Conservation (phyloP, 1,139 yeast genomes). For the Nakaseomyces sp. region DNA sequence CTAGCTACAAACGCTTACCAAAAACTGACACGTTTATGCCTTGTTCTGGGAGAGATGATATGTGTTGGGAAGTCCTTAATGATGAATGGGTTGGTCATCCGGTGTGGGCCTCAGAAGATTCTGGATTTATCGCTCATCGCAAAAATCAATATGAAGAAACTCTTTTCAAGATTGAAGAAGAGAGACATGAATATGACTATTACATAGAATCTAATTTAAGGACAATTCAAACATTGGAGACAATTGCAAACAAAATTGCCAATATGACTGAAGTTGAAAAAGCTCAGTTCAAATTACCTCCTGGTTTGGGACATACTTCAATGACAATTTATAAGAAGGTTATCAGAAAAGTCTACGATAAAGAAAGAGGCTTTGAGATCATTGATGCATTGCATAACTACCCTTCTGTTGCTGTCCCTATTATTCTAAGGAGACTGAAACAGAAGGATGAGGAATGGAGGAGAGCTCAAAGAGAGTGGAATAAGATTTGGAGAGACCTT, state of each 20-base stretch:
- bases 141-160: constrained; percentile 97
- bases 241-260: constrained; percentile 88
- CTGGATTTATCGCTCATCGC: constrained; percentile 95
- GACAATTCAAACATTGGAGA: constrained; percentile 90
- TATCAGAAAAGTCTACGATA: constrained; percentile 83
- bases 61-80: constrained; percentile 98
- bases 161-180: constrained; percentile 90
- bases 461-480: constrained; percentile 97
- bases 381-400: constrained; percentile 91
- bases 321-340: constrained; percentile 88
- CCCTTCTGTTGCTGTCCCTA: constrained; percentile 92
- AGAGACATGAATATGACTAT: constrained; percentile 92
- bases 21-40: constrained; percentile 95
- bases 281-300: constrained; percentile 75
- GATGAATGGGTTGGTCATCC: constrained; percentile 99
- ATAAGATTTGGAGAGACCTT: constrained; percentile 97
- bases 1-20: constrained; percentile 87
- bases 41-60: constrained; percentile 95
- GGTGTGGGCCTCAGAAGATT: constrained; percentile 98
- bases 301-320: constrained; percentile 88
- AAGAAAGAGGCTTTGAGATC: constrained; percentile 91
- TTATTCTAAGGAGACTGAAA: constrained; percentile 81
- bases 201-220: constrained; percentile 91
- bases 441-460: constrained; percentile 99
- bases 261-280: constrained; percentile 90